A percentile compares a stretch with the other conserved stretches of the same genome.
Conservation (phyloP, 1,284 basidiomycete genomes). For the Heterobasidion parviporum region DNA sequence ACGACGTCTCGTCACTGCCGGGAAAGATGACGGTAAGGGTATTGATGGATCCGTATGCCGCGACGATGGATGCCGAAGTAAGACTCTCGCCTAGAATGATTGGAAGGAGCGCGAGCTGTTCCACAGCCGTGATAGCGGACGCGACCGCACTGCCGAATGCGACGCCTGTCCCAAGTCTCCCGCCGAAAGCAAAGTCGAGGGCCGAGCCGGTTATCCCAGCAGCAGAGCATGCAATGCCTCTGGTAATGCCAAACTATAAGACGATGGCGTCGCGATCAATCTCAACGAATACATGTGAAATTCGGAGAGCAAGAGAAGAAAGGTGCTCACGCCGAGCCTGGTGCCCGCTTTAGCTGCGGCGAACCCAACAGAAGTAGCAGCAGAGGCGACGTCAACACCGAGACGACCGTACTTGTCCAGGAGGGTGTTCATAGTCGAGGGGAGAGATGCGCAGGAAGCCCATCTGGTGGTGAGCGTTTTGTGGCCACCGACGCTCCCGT, state of each 20-base stretch:
- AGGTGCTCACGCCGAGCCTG: slow-evolving; percentile 48
- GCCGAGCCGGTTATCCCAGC: slow-evolving; percentile 47
- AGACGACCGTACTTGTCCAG: slow-evolving; percentile 58
- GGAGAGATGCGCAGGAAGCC: neutral
- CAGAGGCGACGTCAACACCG: slow-evolving; percentile 55
- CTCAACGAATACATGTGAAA: slow-evolving; percentile 4
- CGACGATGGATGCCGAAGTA: slow-evolving; percentile 64
- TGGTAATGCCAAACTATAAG: slow-evolving; percentile 57
- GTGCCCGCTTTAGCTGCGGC: slow-evolving; percentile 60
- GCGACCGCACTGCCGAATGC: slow-evolving; percentile 50
- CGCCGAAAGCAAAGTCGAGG: slow-evolving; percentile 59
- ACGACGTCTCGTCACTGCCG: slow-evolving; percentile 67
- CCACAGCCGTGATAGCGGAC: slow-evolving; percentile 55
- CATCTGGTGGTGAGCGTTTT: neutral
- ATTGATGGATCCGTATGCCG: slow-evolving; percentile 67
- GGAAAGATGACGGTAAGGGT: slow-evolving; percentile 64
- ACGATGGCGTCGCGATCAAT: slow-evolving; percentile 2
- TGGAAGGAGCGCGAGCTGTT: slow-evolving; percentile 63
- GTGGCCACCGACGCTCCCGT: neutral
- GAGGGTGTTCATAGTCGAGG: slow-evolving; percentile 21
- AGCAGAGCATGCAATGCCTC: slow-evolving; percentile 49
- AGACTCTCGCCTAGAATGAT: slow-evolving; percentile 68
- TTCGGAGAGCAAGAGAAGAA: neutral
- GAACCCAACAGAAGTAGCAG: slow-evolving; percentile 54
- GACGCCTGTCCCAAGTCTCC: slow-evolving; percentile 45